Conservation (phyloP, 257 asterid species). For the Ilex asprella region DNA sequence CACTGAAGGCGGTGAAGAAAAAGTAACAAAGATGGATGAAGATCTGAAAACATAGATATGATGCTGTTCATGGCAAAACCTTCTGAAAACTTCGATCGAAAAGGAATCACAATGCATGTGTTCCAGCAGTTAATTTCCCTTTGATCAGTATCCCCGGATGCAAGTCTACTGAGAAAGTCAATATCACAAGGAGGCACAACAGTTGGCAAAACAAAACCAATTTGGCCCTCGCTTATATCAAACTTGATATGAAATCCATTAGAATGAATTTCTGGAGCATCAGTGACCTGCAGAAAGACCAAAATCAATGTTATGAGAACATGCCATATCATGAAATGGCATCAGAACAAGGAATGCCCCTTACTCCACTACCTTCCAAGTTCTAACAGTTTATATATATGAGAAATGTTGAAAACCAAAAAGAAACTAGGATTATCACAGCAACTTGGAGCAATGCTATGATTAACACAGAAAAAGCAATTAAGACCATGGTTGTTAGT, state of each 20-base stretch:
- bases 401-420: too few species aligned
- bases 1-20: conserved; percentile 85
- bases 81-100: conserved; percentile 46
- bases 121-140: conserved; percentile 46
- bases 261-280: conserved; percentile 96
- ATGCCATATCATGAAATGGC: conserved; percentile 3
- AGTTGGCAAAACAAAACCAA: conserved; percentile 94
- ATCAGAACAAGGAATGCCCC: neutral
- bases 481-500: too few species aligned
- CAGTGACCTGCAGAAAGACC: conserved; percentile 58
- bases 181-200: conserved; percentile 76
- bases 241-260: conserved; percentile 88
- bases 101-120: conserved; percentile 93
- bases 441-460: too few species aligned
- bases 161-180: conserved; percentile 49
- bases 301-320: conserved; percentile 2
- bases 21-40: conserved; percentile 82
- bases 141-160: conserved; percentile 36
- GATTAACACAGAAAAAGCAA: too few species aligned
- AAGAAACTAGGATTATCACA: too few species aligned
- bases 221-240: conserved; percentile 84
- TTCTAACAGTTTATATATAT: too few species aligned
- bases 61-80: conserved; percentile 50
- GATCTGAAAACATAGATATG: conserved; percentile 81
- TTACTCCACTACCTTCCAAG: too few species aligned